A percentile compares a stretch with the other conserved stretches of the same genome.
These are phyloP conservation scores for Penicillium bialowiezense DNA, from an alignment of 495 filamentous ascomycete species.

Conservation along the genomic window DNA sequence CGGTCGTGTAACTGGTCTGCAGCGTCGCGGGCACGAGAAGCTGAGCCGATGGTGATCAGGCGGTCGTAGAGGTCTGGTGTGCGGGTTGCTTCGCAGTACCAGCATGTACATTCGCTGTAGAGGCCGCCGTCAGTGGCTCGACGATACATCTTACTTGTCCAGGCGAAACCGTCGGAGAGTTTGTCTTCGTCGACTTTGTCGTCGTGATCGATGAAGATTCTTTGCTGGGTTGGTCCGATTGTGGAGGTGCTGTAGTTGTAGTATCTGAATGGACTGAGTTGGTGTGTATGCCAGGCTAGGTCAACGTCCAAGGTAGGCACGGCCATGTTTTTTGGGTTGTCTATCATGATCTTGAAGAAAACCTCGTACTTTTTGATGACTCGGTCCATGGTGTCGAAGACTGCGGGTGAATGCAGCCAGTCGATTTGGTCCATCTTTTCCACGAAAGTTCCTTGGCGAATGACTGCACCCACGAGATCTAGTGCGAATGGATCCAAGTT, in stretches of 20 bases:
- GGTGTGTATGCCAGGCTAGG: conserved; percentile 70
- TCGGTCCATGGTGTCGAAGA: conserved; percentile 60
- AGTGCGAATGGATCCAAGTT: conserved; percentile 69
- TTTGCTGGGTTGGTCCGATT: background rate
- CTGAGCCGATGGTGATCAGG: conserved; percentile 23
- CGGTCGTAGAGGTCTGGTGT: conserved; percentile 52
- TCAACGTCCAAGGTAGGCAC: conserved; percentile 86
- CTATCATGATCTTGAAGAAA: conserved; percentile 63
- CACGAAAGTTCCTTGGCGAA: conserved; percentile 74
- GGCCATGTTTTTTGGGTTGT: conserved; percentile 50
- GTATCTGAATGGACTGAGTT: conserved; percentile 61
- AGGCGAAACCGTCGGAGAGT: conserved; percentile 63
- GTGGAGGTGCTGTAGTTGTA: conserved; percentile 44
- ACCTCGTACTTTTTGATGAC: conserved; percentile 65
- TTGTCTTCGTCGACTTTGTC: conserved; percentile 73
- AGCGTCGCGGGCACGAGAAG: conserved; percentile 29
- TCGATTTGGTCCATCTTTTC: conserved; percentile 78
- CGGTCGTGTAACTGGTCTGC: conserved; percentile 54
- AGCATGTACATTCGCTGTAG: conserved; percentile 82
- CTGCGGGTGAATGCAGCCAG: conserved; percentile 70
- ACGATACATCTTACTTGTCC: conserved; percentile 72
- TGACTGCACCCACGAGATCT: conserved; percentile 73
- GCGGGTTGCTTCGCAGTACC: conserved; percentile 83
- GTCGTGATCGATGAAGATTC: conserved; percentile 71
- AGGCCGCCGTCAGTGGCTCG: conserved; percentile 53